Evolutionary conservation across 768 basidiomycete genomes (phyloP), one percentile per base, ranked within the genome.

Genomic region (Lentinula lateritia): DNA sequence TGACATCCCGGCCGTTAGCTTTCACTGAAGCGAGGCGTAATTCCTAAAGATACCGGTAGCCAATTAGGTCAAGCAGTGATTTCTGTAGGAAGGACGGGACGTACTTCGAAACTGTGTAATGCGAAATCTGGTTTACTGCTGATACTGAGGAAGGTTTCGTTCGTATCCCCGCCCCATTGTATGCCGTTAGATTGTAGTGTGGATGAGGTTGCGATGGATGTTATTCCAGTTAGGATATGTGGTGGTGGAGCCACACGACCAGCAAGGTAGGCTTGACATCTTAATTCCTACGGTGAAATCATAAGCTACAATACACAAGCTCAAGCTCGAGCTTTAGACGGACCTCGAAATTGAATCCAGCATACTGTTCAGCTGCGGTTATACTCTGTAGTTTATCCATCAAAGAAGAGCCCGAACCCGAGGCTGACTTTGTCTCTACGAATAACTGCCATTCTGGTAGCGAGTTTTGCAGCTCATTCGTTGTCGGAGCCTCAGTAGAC

Each of bases 301-400:
- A 61, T 56, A 15, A 57, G 61, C 23, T 45, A 36, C 48, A 39
- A 46, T 62, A 36, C 43, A 45, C 16, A 20, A 34, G 6, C 61
- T 60, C 48, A n/a, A 12, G 28, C 12, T 3, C 6, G 3, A 41
- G 12, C 15, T 15, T 10, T 8, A n/a, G n/a, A 38, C 77, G 56
- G 55, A 82, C 81, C 74, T 83, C 80, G 61, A 69, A 72, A 60
- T 75, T 75, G 60, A 79, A 80, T 9, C 48, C 64, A 18, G 52
- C 66, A 60, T 74, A 80, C 50, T 68, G 67, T 0, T 74, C 62
- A 66, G 77, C 77, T 5, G 73, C 72, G 5, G 73, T 71, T 50
- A 84, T 77, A 43, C 69, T 73, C 45, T 80, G 76, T 52, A 75
- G 72, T 2, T 61, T 67, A 53, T 81, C 69, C 42, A 63, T 63